Conservation (phyloP, 2,329 filamentous ascomycete species). For the Colletotrichum gloeosporioides region DNA sequence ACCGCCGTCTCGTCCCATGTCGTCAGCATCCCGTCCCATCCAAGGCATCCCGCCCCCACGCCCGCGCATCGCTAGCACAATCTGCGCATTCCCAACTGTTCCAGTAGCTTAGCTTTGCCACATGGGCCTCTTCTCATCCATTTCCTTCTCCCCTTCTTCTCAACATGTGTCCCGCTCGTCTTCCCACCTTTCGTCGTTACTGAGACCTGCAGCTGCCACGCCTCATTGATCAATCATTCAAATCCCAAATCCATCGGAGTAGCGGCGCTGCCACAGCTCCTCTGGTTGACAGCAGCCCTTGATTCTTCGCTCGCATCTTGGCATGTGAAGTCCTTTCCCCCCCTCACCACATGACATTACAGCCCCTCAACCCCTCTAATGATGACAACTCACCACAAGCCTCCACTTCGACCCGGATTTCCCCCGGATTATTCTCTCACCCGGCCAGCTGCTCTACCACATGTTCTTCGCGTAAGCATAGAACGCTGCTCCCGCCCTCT, state of each 20-base stretch:
- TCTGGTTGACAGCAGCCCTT: background rate
- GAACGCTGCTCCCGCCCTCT: background rate
- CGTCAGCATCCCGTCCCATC: constrained; percentile 8
- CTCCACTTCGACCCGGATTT: background rate
- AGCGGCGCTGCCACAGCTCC: background rate
- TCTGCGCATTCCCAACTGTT: background rate
- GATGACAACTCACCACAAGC: background rate
- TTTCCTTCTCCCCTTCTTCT: background rate
- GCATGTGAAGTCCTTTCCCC: constrained; percentile 1
- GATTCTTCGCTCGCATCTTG: background rate
- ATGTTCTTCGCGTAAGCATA: background rate
- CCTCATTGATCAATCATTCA: background rate
- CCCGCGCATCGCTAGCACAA: background rate
- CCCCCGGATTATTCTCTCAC: background rate
- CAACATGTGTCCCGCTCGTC: background rate
- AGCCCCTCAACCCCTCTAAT: background rate
- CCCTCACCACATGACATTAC: background rate
- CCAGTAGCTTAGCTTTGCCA: background rate
- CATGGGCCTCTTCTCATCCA: background rate
- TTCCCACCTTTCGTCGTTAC: background rate
- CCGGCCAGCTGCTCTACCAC: background rate
- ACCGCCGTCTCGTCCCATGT: constrained; percentile 15
- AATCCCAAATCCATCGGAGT: background rate
- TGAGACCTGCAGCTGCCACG: background rate
- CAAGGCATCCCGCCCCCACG: background rate